phyloP scores from a whole-genome alignment of 768 basidiomycete species.

The Bullera alba region DNA sequence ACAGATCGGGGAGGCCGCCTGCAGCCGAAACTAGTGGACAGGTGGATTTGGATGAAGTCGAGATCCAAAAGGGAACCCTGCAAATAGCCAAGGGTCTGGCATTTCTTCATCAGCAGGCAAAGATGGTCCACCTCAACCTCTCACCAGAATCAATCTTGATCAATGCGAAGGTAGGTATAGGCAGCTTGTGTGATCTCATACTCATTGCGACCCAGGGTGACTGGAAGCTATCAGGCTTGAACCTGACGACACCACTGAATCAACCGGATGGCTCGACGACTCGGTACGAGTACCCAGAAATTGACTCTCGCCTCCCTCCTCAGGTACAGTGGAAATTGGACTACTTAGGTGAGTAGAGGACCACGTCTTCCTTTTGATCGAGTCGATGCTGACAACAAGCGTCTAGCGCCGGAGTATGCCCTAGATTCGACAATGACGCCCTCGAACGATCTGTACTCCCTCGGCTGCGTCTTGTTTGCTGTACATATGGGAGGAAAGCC shows the following conservation, averaged over 20 bases:
- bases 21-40: conserved; percentile 48
- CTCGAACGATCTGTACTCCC: conserved; percentile 74
- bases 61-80: conserved; percentile 95
- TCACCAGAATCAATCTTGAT: conserved; percentile 80
- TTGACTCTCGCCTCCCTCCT: conserved; percentile 68
- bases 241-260: conserved; percentile 71
- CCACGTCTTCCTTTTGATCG: not conserved
- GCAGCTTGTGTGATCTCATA: not conserved
- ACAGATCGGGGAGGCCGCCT: conserved; percentile 17
- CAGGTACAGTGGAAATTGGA: conserved; percentile 89
- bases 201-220: conserved; percentile 62
- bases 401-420: conserved; percentile 82
- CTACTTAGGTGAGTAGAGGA: conserved; percentile 81
- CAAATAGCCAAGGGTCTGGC: conserved; percentile 58
- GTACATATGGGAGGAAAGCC: conserved; percentile 82
- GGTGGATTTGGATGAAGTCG: conserved; percentile 88
- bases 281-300: conserved; percentile 84
- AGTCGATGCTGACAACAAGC: not conserved
- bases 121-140: conserved; percentile 84
- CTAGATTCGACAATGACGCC: conserved; percentile 80
- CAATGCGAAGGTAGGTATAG: conserved; percentile 64
- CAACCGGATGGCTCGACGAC: conserved; percentile 64
- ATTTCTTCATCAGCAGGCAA: conserved; percentile 87
- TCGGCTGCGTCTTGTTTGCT: conserved; percentile 84
- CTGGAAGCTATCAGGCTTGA: conserved; percentile 92